These are phyloP conservation scores for Chytridium lagenaria DNA, from an alignment of 371 early-diverging fungal genomes.

Conservation along the genomic window DNA sequence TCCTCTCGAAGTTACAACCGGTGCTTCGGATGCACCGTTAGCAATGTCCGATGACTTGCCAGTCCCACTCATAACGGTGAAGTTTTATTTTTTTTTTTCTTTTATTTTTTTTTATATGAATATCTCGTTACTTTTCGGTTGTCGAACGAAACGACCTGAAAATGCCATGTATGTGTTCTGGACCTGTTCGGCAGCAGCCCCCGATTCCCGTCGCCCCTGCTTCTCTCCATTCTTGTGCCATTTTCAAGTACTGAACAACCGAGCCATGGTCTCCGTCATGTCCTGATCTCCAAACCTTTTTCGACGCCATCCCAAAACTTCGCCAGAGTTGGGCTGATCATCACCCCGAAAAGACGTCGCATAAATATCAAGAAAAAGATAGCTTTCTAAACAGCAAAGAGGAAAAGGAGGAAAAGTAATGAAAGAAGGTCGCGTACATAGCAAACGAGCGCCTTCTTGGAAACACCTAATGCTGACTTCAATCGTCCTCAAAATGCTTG, in stretches of 20 bases:
- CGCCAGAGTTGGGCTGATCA: constrained; percentile 41
- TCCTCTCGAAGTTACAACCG: neutral
- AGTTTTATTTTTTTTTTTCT: neutral
- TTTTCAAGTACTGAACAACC: constrained; percentile 13
- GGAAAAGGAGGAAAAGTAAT: too few relatives aligned
- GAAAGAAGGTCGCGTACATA: too few relatives aligned
- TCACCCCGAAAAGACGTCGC: neutral
- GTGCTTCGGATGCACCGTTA: too few relatives aligned
- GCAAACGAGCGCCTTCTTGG: constrained; percentile 13
- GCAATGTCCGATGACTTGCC: too few relatives aligned
- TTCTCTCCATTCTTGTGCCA: constrained; percentile 32
- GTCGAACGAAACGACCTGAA: neutral
- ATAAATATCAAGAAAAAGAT: too few relatives aligned
- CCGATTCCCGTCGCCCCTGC: constrained; percentile 41
- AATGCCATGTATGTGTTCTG: constrained; percentile 15
- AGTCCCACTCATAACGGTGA: too few relatives aligned
- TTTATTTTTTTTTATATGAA: neutral
- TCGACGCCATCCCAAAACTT: constrained; percentile 33
- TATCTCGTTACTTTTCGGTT: too few relatives aligned
- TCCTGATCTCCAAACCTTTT: constrained; percentile 33
- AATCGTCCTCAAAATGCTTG: constrained; percentile 15
- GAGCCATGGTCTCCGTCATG: neutral
- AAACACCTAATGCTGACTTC: neutral
- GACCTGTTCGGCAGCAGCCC: constrained; percentile 34
- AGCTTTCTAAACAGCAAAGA: too few relatives aligned